Conservation (phyloP, 208 protist genomes). For the Angomonas deanei region DNA sequence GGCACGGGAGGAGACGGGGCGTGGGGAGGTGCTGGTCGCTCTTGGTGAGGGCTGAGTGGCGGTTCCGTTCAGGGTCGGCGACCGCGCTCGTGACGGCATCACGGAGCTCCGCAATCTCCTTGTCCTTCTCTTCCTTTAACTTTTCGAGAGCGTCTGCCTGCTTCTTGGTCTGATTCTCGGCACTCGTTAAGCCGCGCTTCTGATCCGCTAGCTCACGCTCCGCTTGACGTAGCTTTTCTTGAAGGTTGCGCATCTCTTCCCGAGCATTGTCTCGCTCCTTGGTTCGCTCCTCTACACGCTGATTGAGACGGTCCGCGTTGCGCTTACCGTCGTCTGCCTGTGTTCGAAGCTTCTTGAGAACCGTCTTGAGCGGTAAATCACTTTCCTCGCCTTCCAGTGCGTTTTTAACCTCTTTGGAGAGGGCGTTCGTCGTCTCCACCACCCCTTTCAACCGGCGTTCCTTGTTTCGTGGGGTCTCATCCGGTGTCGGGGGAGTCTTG, state of each 20-base stretch:
- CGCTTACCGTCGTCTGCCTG: slow-evolving; percentile 2
- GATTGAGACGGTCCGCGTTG: neutral
- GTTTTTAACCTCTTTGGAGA: neutral
- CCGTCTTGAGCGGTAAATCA: neutral
- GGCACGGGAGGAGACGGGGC: neutral
- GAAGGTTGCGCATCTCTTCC: neutral
- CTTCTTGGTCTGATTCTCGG: neutral
- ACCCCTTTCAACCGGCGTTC: slow-evolving; percentile 1
- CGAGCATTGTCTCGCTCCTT: neutral
- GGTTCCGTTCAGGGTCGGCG: neutral
- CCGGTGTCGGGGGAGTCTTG: neutral
- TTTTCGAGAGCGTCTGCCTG: neutral
- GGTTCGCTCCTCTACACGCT: slow-evolving; percentile 9
- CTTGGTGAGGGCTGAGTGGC: too few relatives aligned
- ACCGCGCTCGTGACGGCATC: neutral
- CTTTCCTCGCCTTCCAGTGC: neutral
- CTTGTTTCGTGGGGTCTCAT: neutral
- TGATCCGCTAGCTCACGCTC: slow-evolving; percentile 3
- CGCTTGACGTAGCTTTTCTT: neutral
- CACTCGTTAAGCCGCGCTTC: neutral
- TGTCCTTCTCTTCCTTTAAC: neutral
- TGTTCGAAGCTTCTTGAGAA: neutral
- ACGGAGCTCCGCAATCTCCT: neutral
- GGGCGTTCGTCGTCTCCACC: neutral
- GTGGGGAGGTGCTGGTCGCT: too few relatives aligned